Percentiles rank a stretch among this genome's conserved stretches.
Conservation (phyloP, 108 stramenopile genomes). For the Thalassiosira profunda region DNA sequence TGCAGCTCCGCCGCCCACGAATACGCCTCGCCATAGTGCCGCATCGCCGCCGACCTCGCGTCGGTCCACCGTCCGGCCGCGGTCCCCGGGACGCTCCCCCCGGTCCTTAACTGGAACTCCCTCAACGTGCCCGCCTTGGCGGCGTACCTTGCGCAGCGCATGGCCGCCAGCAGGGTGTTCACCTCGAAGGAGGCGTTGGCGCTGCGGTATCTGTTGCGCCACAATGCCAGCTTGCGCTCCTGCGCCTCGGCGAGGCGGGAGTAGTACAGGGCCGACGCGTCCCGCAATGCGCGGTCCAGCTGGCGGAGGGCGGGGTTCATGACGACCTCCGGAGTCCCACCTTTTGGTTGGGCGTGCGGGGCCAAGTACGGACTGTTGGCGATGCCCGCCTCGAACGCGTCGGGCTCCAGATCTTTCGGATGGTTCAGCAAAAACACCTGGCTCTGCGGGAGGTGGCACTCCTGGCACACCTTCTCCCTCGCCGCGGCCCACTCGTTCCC, state of each 20-base stretch:
- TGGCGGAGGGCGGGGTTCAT: conserved; percentile 29
- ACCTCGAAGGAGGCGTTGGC: conserved; percentile 44
- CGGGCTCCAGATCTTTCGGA: conserved; percentile 32
- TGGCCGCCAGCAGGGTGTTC: conserved; percentile 30
- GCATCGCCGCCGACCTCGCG: conserved; percentile 6
- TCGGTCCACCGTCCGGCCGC: conserved; percentile 18
- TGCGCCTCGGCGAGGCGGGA: conserved; percentile 28
- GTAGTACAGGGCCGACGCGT: conserved; percentile 33
- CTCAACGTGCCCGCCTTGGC: conserved; percentile 38
- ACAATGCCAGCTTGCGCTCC: conserved; percentile 36
- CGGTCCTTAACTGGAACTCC: conserved; percentile 31
- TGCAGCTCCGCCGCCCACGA: conserved; percentile 39
- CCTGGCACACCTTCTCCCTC: conserved; percentile 19
- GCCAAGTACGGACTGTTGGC: conserved; percentile 25
- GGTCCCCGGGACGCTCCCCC: background rate
- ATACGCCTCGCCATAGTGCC: conserved; percentile 46
- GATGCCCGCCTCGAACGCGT: conserved; percentile 27
- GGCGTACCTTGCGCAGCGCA: conserved; percentile 46
- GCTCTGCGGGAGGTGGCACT: conserved; percentile 23
- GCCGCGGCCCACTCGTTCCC: conserved; percentile 8
- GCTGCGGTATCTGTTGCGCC: conserved; percentile 42
- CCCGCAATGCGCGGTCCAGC: conserved; percentile 22
- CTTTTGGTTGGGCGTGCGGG: background rate
- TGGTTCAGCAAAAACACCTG: conserved; percentile 23
- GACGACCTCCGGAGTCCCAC: background rate